Base-by-base conservation (phyloP, 208 protist genomes). In the Leishmania lainsoni region DNA sequence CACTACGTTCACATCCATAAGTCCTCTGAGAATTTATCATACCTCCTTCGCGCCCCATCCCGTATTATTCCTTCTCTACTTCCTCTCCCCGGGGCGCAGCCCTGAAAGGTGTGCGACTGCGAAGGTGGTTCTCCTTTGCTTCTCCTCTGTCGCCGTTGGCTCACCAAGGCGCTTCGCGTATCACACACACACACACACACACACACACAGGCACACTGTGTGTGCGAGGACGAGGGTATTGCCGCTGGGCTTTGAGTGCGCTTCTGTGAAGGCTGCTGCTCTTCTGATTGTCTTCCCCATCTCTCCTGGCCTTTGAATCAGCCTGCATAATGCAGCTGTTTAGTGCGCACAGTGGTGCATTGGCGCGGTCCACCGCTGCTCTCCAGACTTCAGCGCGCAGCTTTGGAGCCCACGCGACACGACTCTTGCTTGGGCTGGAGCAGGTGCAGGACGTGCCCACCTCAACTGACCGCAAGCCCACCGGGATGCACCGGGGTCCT, bases 401-500 rank as follows among this genome's bases (percentile, higher is more conserved):
- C 29, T 81, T 85, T 59, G 73, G 71, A 0, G 58, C 92, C 22
- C 68, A 69, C 42, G 78, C 74, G 16, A 96, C 90, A 10, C 58
- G 63, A 14, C 68, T 79, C 3, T 56, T 84, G 5, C 84, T 84
- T 42, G 93, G 92, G 10, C 76, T 97, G 29, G 92, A 98, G 82
- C 95, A 98, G 86, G 75, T 97, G 68, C 87, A 97, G 80, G 95
- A 98, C 69, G 86, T 98, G 32, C 95, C 95, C 20, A 92, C 83
- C 49, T 98, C 95, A 0, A 97, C 95, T 6, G 88, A 88, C 75
- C 90, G 95, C 72, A 91, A 93, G 71, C 95, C 95, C 3, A 80
- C 72, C 48, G 93, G 93, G 69, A 76, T 97, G 69, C 95, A 98
- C 70, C 92, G 95, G 20, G 95, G 95, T 56, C 95, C 95, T 39